Evolutionary conservation across 306 rosid genomes (phyloP).

Genomic region (Rosa rugosa): DNA sequence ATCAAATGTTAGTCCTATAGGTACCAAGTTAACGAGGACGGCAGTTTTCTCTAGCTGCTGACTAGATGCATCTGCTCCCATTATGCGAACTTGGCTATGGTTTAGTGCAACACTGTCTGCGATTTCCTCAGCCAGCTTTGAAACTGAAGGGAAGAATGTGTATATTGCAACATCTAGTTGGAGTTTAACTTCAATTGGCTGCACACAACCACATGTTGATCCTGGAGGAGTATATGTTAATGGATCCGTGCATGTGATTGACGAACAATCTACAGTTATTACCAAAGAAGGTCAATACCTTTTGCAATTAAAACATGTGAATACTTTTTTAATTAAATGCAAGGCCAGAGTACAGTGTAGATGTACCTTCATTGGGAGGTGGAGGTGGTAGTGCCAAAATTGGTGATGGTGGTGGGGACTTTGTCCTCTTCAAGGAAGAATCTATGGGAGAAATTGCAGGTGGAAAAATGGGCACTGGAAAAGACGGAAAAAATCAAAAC

Average conservation of each 20-base stretch:
- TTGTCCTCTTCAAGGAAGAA: conserved; percentile 49
- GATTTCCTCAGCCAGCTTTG: conserved; percentile 75
- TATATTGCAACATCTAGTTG: conserved; percentile 55
- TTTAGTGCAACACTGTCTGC: conserved; percentile 66
- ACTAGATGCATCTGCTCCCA: conserved; percentile 83
- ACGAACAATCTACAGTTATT: conserved; percentile 63
- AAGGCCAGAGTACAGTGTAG: conserved; percentile 15
- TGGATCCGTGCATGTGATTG: conserved; percentile 76
- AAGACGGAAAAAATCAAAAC: conserved; percentile 28
- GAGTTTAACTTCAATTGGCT: conserved; percentile 86
- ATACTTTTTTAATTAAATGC: background rate
- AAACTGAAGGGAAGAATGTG: conserved; percentile 72
- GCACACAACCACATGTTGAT: conserved; percentile 80
- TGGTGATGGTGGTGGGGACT: conserved; percentile 64
- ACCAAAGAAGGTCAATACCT: conserved; percentile 15
- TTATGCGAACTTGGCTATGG: conserved; percentile 83
- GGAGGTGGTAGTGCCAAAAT: conserved; percentile 77
- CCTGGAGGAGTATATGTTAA: conserved; percentile 81
- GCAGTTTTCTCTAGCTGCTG: conserved; percentile 75
- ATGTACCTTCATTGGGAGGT: conserved; percentile 79
- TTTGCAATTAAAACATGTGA: conserved; percentile 19
- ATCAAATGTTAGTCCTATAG: conserved; percentile 63
- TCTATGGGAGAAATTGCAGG: conserved; percentile 64
- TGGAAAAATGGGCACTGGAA: conserved; percentile 56
- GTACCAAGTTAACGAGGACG: conserved; percentile 77